Percentiles rank a stretch among this genome's conserved stretches.
Conservation (phyloP, 305 asterid species). For the Rubia tinctorum region DNA sequence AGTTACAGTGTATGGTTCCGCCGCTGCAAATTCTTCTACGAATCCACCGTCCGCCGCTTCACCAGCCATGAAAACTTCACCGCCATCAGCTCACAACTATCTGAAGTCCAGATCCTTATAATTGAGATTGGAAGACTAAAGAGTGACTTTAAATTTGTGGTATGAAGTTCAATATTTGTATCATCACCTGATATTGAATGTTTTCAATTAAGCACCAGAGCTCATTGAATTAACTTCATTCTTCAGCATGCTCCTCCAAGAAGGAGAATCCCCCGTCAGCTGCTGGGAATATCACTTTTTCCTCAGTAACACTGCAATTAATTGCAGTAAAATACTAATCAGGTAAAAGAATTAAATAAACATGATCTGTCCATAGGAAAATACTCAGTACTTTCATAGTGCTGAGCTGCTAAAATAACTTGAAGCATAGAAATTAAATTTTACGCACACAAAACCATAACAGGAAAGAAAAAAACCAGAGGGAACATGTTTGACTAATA, state of each 20-base stretch:
- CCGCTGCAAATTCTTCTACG: too few species aligned
- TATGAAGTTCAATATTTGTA: constrained; percentile 13
- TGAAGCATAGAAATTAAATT: not conserved
- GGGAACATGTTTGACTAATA: not conserved
- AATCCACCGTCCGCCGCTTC: too few species aligned
- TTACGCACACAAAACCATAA: not conserved
- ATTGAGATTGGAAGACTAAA: not conserved
- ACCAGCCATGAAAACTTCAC: too few species aligned
- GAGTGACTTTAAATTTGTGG: not conserved
- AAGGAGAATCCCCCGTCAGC: constrained; percentile 46
- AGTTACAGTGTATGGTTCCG: too few species aligned
- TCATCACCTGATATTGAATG: constrained; percentile 39
- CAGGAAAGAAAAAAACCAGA: not conserved
- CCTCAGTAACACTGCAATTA: constrained; percentile 42
- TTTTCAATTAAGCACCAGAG: constrained; percentile 40
- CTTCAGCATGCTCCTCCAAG: constrained; percentile 44
- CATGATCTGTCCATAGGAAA: not conserved
- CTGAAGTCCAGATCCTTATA: not conserved
- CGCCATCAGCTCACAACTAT: not conserved
- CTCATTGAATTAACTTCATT: constrained; percentile 42
- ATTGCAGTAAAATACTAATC: constrained; percentile 4
- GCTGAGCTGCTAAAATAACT: not conserved
- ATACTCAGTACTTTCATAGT: not conserved
- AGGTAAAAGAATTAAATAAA: not conserved
- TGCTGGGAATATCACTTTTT: constrained; percentile 42